Conservation (phyloP, 2,329 filamentous ascomycete genomes). For the Madurella fahalii region DNA sequence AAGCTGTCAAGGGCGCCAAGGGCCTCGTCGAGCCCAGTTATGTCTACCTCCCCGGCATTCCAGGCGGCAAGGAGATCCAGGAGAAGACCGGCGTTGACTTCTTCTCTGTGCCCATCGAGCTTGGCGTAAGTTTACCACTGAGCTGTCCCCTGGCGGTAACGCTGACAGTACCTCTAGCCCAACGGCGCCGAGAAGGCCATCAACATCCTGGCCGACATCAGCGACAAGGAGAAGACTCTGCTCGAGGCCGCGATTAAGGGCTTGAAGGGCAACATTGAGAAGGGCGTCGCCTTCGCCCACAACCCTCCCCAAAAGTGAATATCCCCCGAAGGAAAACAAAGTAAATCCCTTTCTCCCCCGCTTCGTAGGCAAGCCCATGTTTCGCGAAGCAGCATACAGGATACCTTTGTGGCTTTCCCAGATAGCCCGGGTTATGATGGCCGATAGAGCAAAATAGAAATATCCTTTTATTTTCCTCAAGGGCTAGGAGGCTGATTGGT, state of each 20-base stretch:
- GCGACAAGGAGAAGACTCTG: slow-evolving; percentile 84
- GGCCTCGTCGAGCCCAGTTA: slow-evolving; percentile 92
- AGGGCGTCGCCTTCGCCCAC: slow-evolving; percentile 86
- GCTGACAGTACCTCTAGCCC: slow-evolving; percentile 50
- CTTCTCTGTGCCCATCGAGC: slow-evolving; percentile 94
- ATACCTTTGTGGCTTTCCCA: slow-evolving; percentile 9
- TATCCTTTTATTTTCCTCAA: neutral
- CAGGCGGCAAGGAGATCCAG: slow-evolving; percentile 79
- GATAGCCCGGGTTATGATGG: slow-evolving; percentile 13
- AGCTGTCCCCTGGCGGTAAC: neutral
- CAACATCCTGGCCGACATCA: slow-evolving; percentile 73
- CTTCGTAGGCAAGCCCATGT: neutral
- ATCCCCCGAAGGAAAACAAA: slow-evolving; percentile 30
- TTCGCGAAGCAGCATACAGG: neutral
- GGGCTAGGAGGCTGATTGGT: slow-evolving; percentile 29
- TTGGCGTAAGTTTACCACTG: slow-evolving; percentile 66
- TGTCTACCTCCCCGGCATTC: slow-evolving; percentile 87
- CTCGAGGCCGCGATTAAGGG: slow-evolving; percentile 71
- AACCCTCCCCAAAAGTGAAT: slow-evolving; percentile 85
- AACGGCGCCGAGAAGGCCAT: slow-evolving; percentile 80
- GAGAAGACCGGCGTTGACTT: slow-evolving; percentile 84
- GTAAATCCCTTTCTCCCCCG: slow-evolving; percentile 5
- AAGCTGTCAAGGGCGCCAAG: slow-evolving; percentile 82
- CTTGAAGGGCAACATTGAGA: slow-evolving; percentile 87
- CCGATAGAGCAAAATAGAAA: slow-evolving; percentile 25